A percentile compares a stretch with the other conserved stretches of the same genome.
These are phyloP conservation scores for Mortierella sp. DNA, from an alignment of 371 early-diverging fungal species.

Conservation along the genomic window DNA sequence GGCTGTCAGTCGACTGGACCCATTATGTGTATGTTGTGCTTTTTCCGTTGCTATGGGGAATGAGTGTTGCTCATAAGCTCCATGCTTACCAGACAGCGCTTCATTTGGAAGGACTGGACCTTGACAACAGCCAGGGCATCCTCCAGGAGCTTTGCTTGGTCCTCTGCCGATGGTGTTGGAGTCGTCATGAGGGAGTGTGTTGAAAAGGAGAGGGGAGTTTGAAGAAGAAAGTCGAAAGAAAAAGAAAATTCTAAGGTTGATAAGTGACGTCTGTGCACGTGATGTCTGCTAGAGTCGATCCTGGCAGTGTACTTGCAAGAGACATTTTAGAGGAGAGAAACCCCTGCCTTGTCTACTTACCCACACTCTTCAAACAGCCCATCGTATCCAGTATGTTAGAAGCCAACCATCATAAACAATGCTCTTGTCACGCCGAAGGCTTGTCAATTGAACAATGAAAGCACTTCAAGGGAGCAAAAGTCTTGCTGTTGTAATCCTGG, in stretches of 20 bases:
- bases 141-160: slow-evolving; percentile 87
- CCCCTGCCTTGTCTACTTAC: too few relatives aligned
- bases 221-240: slow-evolving; percentile 2
- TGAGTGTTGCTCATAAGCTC: not conserved
- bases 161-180: slow-evolving; percentile 65
- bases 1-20: not conserved
- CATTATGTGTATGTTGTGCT: not conserved
- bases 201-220: not conserved
- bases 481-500: not conserved
- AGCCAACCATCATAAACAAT: not conserved
- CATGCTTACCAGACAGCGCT: slow-evolving; percentile 81
- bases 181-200: slow-evolving; percentile 30
- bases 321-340: too few relatives aligned
- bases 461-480: not conserved
- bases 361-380: too few relatives aligned
- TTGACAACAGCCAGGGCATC: slow-evolving; percentile 90
- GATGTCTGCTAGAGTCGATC: not conserved
- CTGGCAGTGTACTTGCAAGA: too few relatives aligned
- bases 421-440: not conserved
- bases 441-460: not conserved
- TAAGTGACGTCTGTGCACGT: not conserved
- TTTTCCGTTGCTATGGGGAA: not conserved
- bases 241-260: not conserved
- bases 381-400: too few relatives aligned
- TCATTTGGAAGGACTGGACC: slow-evolving; percentile 92